Conservation (phyloP, 192 early-diverging fungal genomes). For the Anaeromyces robustus region DNA sequence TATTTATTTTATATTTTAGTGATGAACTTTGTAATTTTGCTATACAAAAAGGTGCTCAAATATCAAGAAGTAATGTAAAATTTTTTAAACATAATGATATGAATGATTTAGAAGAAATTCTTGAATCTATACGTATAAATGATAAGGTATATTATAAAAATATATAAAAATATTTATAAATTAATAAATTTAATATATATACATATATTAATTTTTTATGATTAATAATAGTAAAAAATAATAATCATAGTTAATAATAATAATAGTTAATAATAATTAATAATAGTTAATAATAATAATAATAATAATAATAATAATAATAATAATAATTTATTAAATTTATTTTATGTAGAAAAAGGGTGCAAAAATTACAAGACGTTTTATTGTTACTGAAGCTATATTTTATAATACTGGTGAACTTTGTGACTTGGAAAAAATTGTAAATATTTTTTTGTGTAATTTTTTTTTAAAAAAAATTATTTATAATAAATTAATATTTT, state of each 20-base stretch:
- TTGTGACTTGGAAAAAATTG: constrained; percentile 57
- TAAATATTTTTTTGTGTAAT: constrained; percentile 11
- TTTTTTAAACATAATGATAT: constrained; percentile 97
- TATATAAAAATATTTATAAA: too few relatives aligned
- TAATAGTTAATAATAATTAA: too few relatives aligned
- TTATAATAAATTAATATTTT: too few relatives aligned
- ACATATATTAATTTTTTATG: too few relatives aligned
- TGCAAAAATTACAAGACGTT: constrained; percentile 67
- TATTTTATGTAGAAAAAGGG: constrained; percentile 39
- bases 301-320: too few relatives aligned
- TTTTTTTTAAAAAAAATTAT: neutral
- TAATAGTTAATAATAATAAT: too few relatives aligned
- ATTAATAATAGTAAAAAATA: too few relatives aligned
- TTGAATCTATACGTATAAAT: constrained; percentile 14
- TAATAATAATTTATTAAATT: neutral
- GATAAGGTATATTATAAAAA: neutral
- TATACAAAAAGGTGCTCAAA: constrained; percentile 72
- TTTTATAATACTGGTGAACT: constrained; percentile 81
- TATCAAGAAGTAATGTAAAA: constrained; percentile 77
- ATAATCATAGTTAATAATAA: too few relatives aligned
- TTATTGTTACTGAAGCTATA: constrained; percentile 86
- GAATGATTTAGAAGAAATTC: constrained; percentile 75
- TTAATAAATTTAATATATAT: too few relatives aligned
- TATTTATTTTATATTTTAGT: constrained; percentile 19
- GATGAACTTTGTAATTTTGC: constrained; percentile 81